Evolutionary conservation across 768 basidiomycete genomes (phyloP), one percentile per base, ranked within the genome.

Genomic region (Auricularia sp.): DNA sequence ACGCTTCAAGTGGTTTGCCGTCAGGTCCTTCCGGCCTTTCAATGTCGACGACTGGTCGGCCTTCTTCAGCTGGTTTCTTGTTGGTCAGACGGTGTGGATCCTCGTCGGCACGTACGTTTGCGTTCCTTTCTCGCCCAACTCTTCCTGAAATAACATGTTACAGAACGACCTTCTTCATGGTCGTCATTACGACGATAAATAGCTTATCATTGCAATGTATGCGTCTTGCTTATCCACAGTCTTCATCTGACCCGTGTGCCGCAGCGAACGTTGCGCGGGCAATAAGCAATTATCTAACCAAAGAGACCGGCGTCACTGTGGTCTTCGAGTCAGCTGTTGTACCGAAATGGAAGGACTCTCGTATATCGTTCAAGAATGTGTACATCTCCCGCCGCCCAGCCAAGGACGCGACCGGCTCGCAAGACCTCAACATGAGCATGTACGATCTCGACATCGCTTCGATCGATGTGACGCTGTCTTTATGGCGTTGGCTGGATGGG

Each of bases 301-400:
- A 88, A 0, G 90, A 94, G 72, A 97, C 95, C 0, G 97, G 97
- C 2, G 86, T 96, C 51, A 94, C 87, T 14, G 87, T 99, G 69
- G 90, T 96, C 62, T 98, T 98, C 73, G 97, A 99, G 75, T 93
- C 91, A 3, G 97, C 97, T 36, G 95, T 98, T 69, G 95, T 98
- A 10, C 96, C 97, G 2, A 94, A 93, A 73, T 97, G 95, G 93
- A 91, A 93, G 67, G 92, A 95, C 70, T 95, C 93, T 10, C 87
- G 89, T 14, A 88, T 99, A 63, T 94, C 94, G 0, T 96, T 99
- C 82, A 93, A 93, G 73, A 97, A 98, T 69, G 95, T 98, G 54
- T 98, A 91, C 70, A 80, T 99, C 58, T 95, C 93, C 29, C 87
- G 93, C 10, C 82, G 93, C 4, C 89, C 91, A 2, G 66, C 70